A percentile compares a stretch with the other conserved stretches of the same genome.
Evolutionary conservation across 2,329 filamentous ascomycete species (phyloP).

Genomic region (Tolypocladium capitatum): DNA sequence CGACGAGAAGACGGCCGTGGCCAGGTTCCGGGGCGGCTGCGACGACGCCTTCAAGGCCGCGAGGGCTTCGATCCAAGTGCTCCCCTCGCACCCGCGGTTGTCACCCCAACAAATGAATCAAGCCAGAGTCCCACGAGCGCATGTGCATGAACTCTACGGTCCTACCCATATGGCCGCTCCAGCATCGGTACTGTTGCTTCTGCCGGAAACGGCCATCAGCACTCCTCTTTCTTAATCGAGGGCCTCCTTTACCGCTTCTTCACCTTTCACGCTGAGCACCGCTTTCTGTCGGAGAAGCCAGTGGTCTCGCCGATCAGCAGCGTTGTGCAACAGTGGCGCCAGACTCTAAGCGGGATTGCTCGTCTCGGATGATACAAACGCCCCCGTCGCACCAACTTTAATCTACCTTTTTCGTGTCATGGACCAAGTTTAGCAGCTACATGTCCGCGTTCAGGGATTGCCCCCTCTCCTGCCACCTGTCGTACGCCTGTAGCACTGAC

Average conservation of each 20-base stretch:
- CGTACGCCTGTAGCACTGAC: neutral
- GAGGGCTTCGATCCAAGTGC: conserved; percentile 20
- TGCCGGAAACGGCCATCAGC: neutral
- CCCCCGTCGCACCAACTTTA: neutral
- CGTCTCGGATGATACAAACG: neutral
- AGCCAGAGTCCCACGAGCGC: no score
- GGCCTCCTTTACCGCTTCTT: neutral
- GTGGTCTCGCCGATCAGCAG: neutral
- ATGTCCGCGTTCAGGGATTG: neutral
- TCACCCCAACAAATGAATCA: neutral
- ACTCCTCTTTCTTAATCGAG: neutral
- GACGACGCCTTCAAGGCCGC: conserved; percentile 33
- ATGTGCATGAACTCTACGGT: neutral
- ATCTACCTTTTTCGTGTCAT: neutral
- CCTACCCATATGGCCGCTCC: neutral
- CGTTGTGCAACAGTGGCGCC: neutral
- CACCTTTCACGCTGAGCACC: neutral
- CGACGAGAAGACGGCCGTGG: conserved; percentile 62
- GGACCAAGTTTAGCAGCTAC: neutral
- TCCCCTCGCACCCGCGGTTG: neutral
- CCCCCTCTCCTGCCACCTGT: neutral
- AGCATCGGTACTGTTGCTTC: neutral
- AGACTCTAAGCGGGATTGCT: neutral
- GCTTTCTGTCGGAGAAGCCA: neutral
- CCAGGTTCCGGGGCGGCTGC: conserved; percentile 38